Base-by-base conservation (phyloP, 495 filamentous ascomycete species). In the Penicillium subrubescens region DNA sequence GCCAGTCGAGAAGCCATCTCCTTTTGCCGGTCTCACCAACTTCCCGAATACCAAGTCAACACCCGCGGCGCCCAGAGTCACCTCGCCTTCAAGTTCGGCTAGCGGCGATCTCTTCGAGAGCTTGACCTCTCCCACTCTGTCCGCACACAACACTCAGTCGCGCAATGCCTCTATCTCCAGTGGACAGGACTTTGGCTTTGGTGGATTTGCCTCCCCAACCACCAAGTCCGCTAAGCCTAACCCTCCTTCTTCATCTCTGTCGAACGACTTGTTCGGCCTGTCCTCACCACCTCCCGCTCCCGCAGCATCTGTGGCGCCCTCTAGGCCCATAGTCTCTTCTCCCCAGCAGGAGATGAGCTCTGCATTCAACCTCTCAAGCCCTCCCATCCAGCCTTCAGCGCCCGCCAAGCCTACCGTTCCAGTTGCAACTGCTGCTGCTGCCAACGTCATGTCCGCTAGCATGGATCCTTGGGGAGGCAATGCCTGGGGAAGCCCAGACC, bases 251-350 rank as follows among this genome's bases (percentile, higher is more conserved):
- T 75, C 80, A 25, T 74, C 68, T 43, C 69, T 81, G 21, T 85
- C 83, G 8, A 81, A 82, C 52, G 93, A 96, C 71, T 82, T 97
- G 10, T 96, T 97, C 68, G 93, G 93, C 64, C 86, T 97, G 65
- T 87, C 90, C 19, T 79, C 87, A 0, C 82, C 89, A 39, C 67
- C 84, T 35, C 67, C 74, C 15, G 67, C 82, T 37, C 71, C 86
- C 56, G 72, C 83, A 34, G 64, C 80, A 17, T 68, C 83, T 7
- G 73, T 83, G 14, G 75, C 81, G 21, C 75, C 77, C 10, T 71
- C 81, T 6, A 68, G 83, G 25, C 74, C 83, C 54, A 73, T 70
- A 11, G 56, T 66, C 61, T 43, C 73, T 70, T 60, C 83, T 11
- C 72, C 86, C 1, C 74, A 75, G 43, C 73, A 75, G 31, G 79